Conservation (phyloP, 257 asterid genomes). For the Fraxinus anomala region DNA sequence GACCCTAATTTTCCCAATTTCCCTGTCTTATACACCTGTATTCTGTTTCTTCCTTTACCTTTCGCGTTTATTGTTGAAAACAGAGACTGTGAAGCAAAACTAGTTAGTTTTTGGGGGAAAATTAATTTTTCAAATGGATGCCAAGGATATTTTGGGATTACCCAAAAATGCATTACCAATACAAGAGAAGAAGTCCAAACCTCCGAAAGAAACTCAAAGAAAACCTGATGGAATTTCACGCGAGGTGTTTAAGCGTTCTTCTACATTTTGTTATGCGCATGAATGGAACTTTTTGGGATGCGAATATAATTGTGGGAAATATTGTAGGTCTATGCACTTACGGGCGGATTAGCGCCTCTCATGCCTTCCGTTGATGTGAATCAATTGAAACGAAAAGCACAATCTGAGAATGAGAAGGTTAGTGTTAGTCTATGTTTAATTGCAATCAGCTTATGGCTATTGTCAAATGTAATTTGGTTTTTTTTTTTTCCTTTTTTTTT, state of each 20-base stretch:
- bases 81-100: slow-evolving; percentile 12
- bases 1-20: slow-evolving; percentile 9
- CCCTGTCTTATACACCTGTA: background rate
- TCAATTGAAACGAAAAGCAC: slow-evolving; percentile 73
- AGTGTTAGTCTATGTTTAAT: slow-evolving; percentile 2
- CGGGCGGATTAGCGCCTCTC: slow-evolving; percentile 88
- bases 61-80: background rate
- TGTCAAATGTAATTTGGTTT: background rate
- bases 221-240: slow-evolving; percentile 99
- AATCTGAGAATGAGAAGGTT: slow-evolving; percentile 86
- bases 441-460: background rate
- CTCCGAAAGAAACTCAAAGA: slow-evolving; percentile 93
- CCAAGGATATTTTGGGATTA: slow-evolving; percentile 90
- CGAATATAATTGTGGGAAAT: slow-evolving; percentile 24
- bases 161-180: slow-evolving; percentile 61
- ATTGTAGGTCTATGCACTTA: slow-evolving; percentile 86
- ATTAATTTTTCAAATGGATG: slow-evolving; percentile 64
- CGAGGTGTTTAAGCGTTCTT: slow-evolving; percentile 47
- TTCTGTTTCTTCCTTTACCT: background rate
- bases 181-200: slow-evolving; percentile 78
- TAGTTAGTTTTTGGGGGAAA: slow-evolving; percentile 10
- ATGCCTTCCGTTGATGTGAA: slow-evolving; percentile 79
- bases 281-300: background rate
- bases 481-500: background rate
- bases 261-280: background rate